Conservation (phyloP, 2,329 filamentous ascomycete genomes). For the Ascocoryne sarcoides region DNA sequence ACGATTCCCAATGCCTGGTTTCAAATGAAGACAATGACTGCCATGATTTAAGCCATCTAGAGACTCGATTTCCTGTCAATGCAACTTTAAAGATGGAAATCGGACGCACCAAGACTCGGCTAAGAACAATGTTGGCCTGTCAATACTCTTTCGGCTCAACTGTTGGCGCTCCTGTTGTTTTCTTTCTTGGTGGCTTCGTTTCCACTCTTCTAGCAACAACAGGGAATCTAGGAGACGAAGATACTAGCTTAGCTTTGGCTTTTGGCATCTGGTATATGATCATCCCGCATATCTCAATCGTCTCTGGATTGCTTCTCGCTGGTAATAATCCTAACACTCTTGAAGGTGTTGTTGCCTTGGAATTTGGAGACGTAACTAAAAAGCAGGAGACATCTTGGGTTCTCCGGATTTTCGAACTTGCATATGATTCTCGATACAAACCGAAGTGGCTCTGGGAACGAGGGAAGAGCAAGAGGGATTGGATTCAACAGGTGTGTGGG, state of each 20-base stretch:
- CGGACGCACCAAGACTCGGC: constrained; percentile 11
- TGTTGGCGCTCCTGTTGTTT: constrained; percentile 17
- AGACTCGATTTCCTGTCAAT: constrained; percentile 7
- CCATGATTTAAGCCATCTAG: constrained; percentile 4
- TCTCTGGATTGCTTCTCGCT: constrained; percentile 14
- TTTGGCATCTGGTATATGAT: constrained; percentile 13
- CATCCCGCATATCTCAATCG: constrained; percentile 13
- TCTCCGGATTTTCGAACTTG: constrained; percentile 8
- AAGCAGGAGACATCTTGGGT: not conserved
- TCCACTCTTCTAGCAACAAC: constrained; percentile 10
- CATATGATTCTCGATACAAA: constrained; percentile 12
- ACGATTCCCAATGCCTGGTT: constrained; percentile 7
- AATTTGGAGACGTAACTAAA: constrained; percentile 6
- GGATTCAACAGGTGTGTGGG: constrained; percentile 9
- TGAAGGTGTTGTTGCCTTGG: constrained; percentile 14
- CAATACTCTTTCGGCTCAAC: constrained; percentile 15
- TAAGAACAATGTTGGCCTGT: constrained; percentile 22
- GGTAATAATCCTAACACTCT: constrained; percentile 16
- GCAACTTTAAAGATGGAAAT: constrained; percentile 7
- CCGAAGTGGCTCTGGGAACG: constrained; percentile 14
- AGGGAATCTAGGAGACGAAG: constrained; percentile 8
- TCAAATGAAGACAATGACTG: too few relatives aligned
- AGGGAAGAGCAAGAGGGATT: constrained; percentile 12
- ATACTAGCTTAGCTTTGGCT: constrained; percentile 8
- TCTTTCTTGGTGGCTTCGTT: constrained; percentile 16